Base-by-base conservation (phyloP, 768 basidiomycete species). In the Russula virescens region DNA sequence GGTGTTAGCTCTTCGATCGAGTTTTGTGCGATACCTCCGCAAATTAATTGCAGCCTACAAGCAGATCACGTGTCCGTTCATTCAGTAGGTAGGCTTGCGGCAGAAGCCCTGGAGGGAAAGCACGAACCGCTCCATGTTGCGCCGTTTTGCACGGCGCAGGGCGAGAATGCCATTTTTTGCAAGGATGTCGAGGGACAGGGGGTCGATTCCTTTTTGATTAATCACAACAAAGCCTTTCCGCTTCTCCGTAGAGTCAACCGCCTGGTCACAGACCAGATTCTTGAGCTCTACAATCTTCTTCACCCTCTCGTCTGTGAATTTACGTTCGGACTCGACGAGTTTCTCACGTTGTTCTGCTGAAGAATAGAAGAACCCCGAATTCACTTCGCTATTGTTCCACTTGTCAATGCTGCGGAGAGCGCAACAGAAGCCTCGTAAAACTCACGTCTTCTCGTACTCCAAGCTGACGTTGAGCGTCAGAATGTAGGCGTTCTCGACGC, bases 171-270 rank as follows among this genome's bases (percentile, higher is more conserved):
- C 96, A 74, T 94, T 91, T 81, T 98, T 98, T 48, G 92, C 94
- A 45, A 99, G 79, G 46, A 98, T 87, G 75, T 99, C 97, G 60
- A 99, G 81, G 70, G 89, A 92, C 72, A 99, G 83, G 7, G 97
- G 97, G 74, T 99, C 97, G 67, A 99, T 99, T 66, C 97, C 97
- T 75, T 99, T 99, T 76, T 99, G 97, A 75, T 98, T 99, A 77
- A 99, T 88, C 58, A 98, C 75, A 54, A 98, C 96, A 72, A 99
- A 98, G 71, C 79, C 86, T 75, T 91, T 94, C 67, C 76, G 80
- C 74, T 89, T 89, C 76, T 90, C 88, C 66, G 85, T 87, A 21
- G 84, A 81, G 68, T 88, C 89, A 21, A 97, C 84, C 18, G 87
- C 86, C 73, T 93, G 91, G 73, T 99, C 97, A 73, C 97, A 99